Conservation (phyloP, 2,329 filamentous ascomycete genomes). For the Diaporthe amygdali region DNA sequence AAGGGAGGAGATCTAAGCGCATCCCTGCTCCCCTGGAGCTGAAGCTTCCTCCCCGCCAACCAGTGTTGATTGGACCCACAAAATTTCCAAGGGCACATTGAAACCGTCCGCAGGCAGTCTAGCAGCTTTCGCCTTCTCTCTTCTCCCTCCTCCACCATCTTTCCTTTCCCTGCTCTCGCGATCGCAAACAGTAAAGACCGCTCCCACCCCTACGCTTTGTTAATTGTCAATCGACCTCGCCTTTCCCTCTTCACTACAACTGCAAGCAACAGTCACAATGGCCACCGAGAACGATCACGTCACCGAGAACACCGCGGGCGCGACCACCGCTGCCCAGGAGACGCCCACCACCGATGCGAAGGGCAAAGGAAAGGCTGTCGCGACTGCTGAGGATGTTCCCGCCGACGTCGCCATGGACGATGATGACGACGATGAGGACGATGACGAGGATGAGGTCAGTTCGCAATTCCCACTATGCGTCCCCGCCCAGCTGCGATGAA, state of each 20-base stretch:
- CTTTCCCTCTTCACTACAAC: background rate
- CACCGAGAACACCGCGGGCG: slow-evolving; percentile 48
- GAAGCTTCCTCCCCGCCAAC: slow-evolving; percentile 21
- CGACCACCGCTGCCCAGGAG: slow-evolving; percentile 33
- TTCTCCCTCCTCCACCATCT: slow-evolving; percentile 4
- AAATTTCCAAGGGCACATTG: slow-evolving; percentile 17
- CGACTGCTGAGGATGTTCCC: slow-evolving; percentile 51
- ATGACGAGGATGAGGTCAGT: slow-evolving; percentile 53
- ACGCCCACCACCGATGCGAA: slow-evolving; percentile 60
- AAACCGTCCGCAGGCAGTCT: slow-evolving; percentile 15
- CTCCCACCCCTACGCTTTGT: background rate
- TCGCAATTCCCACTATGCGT: background rate
- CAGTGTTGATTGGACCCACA: slow-evolving; percentile 22
- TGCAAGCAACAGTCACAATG: slow-evolving; percentile 45
- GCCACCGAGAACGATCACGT: slow-evolving; percentile 55
- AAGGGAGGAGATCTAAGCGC: background rate
- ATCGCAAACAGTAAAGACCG: background rate
- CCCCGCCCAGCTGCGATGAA: slow-evolving; percentile 8
- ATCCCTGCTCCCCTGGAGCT: slow-evolving; percentile 11
- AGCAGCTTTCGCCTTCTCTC: slow-evolving; percentile 6
- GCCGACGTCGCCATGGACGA: slow-evolving; percentile 75
- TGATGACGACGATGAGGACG: slow-evolving; percentile 76
- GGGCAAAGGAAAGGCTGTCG: slow-evolving; percentile 85
- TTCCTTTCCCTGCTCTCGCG: background rate
- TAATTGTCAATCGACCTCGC: background rate